Base-by-base conservation (phyloP, 495 filamentous ascomycete genomes). In the Collariella sp. region DNA sequence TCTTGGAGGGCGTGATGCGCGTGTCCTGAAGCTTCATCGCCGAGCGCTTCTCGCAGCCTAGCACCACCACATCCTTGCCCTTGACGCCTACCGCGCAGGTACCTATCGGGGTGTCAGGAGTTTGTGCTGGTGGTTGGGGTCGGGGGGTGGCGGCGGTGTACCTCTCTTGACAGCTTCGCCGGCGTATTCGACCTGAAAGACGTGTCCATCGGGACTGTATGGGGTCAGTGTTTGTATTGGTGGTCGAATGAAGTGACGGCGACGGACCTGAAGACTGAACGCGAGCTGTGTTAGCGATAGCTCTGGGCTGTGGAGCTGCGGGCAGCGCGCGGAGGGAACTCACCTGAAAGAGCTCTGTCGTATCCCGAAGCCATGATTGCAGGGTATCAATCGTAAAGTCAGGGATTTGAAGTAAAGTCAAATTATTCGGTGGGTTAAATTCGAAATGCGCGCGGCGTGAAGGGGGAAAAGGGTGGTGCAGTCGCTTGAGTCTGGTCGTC, bases 1-100 rank as follows among this genome's bases (percentile, higher is more conserved):
- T 95, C 78, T 98, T 98, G 50, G 91, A 96, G 23, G 93, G 93
- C 24, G 93, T 98, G 75, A 98, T 98, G 60, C 93, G 88, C 44
- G 93, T 97, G 73, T 98, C 93, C 82, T 98, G 93, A 19, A 98
- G 83, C 72, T 98, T 98, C 84, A 98, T 95, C 11, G 93, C 94
- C 11, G 93, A 96, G 52, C 91, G 83, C 78, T 98, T 98, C 75
- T 98, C 93, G 76, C 93, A 98, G 52, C 93, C 93, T 23, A 98
- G 78, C 10, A 98, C 93, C 10, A 96, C 93, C 59, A 96, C 88
- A 67, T 91, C 86, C 58, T 82, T 79, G 67, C 93, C 93, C 77
- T 98, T 98, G 58, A 98, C 93, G 55, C 89, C 93, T 47, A 98
- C 93, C 43, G 93, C 93, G 76, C 93, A 98, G 61, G 93, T 98